Evolutionary conservation across 805 yeast species (phyloP).

Genomic region (Lipomyces yamadae): DNA sequence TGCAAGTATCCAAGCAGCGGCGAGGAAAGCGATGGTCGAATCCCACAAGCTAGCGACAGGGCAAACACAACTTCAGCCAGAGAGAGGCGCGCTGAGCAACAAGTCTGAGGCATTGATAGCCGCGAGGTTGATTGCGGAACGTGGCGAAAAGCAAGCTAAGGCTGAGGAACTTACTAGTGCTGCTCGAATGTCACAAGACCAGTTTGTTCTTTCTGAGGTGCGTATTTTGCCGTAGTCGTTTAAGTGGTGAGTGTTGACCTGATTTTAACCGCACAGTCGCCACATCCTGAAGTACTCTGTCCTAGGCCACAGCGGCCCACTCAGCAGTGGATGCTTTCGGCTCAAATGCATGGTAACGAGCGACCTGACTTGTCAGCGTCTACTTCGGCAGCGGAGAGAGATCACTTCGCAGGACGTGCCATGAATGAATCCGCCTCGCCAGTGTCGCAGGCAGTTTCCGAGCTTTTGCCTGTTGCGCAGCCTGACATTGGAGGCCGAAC

Average conservation of each 20-base stretch:
- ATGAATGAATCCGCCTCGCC: neutral
- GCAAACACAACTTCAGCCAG: neutral
- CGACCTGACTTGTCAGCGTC: neutral
- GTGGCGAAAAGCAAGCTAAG: slow-evolving; percentile 5
- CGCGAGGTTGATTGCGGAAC: slow-evolving; percentile 4
- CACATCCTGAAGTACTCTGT: slow-evolving; percentile 1
- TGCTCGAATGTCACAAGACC: neutral
- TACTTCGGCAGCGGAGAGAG: neutral
- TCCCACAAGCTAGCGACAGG: neutral
- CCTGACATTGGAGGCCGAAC: neutral
- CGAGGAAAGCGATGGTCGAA: neutral
- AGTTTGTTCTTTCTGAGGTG: neutral
- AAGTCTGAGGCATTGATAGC: slow-evolving; percentile 1
- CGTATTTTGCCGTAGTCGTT: no score
- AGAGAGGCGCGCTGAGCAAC: neutral
- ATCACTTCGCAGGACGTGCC: neutral
- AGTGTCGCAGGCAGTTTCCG: neutral
- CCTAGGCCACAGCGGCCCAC: slow-evolving; percentile 16
- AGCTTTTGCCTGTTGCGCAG: neutral
- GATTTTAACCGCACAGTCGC: neutral
- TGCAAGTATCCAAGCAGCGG: neutral
- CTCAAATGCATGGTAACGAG: neutral
- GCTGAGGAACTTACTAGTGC: neutral
- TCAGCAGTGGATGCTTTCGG: slow-evolving; percentile 2
- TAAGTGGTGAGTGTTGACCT: no score